Evolutionary conservation across 2,329 filamentous ascomycete species (phyloP).

Genomic region (Leptographium lundbergii): DNA sequence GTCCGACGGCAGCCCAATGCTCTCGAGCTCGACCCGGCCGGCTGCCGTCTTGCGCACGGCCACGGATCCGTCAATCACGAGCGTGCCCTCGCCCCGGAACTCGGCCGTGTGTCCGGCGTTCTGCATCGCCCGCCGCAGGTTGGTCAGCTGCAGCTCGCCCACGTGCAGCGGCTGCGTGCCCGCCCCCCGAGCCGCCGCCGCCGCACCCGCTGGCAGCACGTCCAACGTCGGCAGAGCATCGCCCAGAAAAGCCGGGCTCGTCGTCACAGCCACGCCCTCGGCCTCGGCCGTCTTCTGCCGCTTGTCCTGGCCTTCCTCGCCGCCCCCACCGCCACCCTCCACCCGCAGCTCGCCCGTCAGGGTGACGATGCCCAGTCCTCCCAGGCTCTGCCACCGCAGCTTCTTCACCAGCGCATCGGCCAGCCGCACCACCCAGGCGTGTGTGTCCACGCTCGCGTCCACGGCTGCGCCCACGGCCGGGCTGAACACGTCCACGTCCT

Average conservation of each 20-base stretch:
- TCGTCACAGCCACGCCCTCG: background rate
- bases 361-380: conserved; percentile 83
- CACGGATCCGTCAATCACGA: conserved; percentile 79
- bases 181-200: conserved; percentile 55
- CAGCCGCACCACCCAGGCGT: conserved; percentile 90
- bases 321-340: conserved; percentile 12
- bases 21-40: conserved; percentile 82
- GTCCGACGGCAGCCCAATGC: conserved; percentile 44
- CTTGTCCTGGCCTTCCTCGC: conserved; percentile 21
- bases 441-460: conserved; percentile 92
- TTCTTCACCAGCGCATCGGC: conserved; percentile 74
- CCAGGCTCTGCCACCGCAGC: conserved; percentile 88
- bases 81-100: conserved; percentile 82
- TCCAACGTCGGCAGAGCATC: conserved; percentile 35
- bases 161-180: conserved; percentile 85
- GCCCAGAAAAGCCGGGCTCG: background rate
- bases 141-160: conserved; percentile 79
- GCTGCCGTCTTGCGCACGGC: conserved; percentile 78
- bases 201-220: conserved; percentile 39
- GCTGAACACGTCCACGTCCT: conserved; percentile 63
- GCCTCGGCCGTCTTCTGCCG: background rate
- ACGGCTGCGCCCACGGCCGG: conserved; percentile 61
- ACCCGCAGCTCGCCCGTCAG: conserved; percentile 58
- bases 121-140: conserved; percentile 75
- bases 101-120: conserved; percentile 74